These are phyloP conservation scores for Hericium erinaceus DNA, from an alignment of 768 basidiomycete genomes.

Conservation along the genomic window DNA sequence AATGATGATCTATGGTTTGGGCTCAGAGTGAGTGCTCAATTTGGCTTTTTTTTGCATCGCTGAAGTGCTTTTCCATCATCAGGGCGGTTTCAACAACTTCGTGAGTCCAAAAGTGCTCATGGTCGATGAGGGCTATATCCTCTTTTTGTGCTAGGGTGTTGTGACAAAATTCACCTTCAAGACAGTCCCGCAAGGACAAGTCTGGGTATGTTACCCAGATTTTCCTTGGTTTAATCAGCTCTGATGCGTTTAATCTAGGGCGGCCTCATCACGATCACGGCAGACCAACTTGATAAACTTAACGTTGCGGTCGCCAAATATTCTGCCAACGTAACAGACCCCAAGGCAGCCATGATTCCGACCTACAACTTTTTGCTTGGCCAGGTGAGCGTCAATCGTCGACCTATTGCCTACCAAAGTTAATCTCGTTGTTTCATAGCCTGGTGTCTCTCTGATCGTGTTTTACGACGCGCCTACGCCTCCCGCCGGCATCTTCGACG, in stretches of 20 bases:
- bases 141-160: neutral
- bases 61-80: neutral
- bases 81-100: slow-evolving; percentile 3
- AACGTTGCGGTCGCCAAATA: slow-evolving; percentile 12
- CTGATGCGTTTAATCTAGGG: neutral
- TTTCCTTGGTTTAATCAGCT: neutral
- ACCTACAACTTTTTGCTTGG: slow-evolving; percentile 1
- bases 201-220: neutral
- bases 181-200: neutral
- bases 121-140: neutral
- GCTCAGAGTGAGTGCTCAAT: neutral
- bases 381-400: neutral
- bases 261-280: neutral
- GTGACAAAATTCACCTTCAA: neutral
- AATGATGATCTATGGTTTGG: slow-evolving; percentile 1
- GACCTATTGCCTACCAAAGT: neutral
- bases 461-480: slow-evolving; percentile 16
- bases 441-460: neutral
- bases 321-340: slow-evolving; percentile 1
- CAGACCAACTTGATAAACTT: slow-evolving; percentile 15
- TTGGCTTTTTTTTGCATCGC: too few species aligned
- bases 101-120: neutral
- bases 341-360: slow-evolving; percentile 3
- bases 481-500: slow-evolving; percentile 14
- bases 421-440: neutral